phyloP scores from a whole-genome alignment of 257 asterid genomes.

The Capsicum chinense region DNA sequence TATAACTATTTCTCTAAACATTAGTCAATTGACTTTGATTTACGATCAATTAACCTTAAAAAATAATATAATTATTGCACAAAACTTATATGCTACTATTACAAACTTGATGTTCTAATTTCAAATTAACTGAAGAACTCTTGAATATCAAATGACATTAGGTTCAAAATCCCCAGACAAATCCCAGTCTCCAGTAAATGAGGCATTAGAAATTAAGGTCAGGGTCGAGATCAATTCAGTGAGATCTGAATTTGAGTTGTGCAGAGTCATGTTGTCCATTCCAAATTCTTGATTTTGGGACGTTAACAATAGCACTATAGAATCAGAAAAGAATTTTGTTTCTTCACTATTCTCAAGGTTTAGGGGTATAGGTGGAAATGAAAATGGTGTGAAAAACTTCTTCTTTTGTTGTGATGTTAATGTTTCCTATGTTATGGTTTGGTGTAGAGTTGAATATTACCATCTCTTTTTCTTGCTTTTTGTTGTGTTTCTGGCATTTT shows the following conservation, averaged over 20 bases:
- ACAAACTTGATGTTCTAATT: not conserved
- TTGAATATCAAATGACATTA: conserved; percentile 39
- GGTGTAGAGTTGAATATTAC: conserved; percentile 26
- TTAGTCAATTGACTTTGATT: not conserved
- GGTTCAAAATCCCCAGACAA: no score
- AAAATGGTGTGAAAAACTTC: conserved; percentile 43
- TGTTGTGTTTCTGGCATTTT: conserved; percentile 36
- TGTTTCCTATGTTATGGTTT: not conserved
- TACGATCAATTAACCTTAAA: conserved; percentile 20
- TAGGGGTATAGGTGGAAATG: conserved; percentile 50
- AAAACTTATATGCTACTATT: not conserved
- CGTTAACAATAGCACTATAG: conserved; percentile 44
- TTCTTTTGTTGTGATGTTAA: not conserved
- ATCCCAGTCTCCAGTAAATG: no score
- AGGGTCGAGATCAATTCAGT: conserved; percentile 34
- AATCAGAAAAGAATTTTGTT: conserved; percentile 34
- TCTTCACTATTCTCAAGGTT: conserved; percentile 40
- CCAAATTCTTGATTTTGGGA: conserved; percentile 35
- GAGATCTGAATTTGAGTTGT: no score
- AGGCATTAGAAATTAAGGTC: not conserved
- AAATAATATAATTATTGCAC: not conserved
- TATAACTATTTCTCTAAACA: no score
- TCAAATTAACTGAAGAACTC: conserved; percentile 37
- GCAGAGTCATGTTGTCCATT: no score
- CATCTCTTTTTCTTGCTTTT: conserved; percentile 16